Evolutionary conservation across 768 basidiomycete species (phyloP).

Genomic region (Lentinula raphanica): DNA sequence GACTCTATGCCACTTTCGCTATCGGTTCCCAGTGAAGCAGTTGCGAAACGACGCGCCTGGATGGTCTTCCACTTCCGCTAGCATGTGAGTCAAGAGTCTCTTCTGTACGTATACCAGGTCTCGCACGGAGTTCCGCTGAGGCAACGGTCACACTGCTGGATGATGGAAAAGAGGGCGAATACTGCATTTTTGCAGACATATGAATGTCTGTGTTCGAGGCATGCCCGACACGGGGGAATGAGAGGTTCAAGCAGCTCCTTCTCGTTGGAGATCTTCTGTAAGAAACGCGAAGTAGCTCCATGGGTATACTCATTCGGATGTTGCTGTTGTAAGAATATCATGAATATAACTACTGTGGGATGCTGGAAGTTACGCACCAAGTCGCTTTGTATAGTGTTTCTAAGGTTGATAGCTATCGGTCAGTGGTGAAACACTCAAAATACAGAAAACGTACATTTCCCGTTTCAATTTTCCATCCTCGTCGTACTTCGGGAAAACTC

Average conservation of each 20-base stretch:
- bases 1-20: too few species aligned
- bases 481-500: slow-evolving; percentile 96
- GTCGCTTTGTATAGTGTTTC: slow-evolving; percentile 97
- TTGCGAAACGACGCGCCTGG: too few species aligned
- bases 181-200: slow-evolving; percentile 99
- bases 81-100: too few species aligned
- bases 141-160: too few species aligned
- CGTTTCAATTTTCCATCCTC: slow-evolving; percentile 97
- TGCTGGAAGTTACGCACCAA: slow-evolving; percentile 44
- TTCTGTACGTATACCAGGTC: too few species aligned
- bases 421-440: slow-evolving; percentile 19
- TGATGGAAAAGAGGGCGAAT: too few species aligned
- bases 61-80: too few species aligned
- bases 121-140: too few species aligned
- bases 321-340: slow-evolving; percentile 53
- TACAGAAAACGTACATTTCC: slow-evolving; percentile 66
- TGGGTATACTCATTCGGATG: slow-evolving; percentile 99
- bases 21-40: too few species aligned
- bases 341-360: background rate
- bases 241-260: slow-evolving; percentile 93
- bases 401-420: slow-evolving; percentile 46
- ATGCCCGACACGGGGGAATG: slow-evolving; percentile 87
- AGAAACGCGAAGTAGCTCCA: slow-evolving; percentile 90
- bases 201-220: slow-evolving; percentile 94
- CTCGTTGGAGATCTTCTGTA: slow-evolving; percentile 93